Evolutionary conservation across 768 basidiomycete genomes (phyloP).

Genomic region (Tricholoma furcatifolium): DNA sequence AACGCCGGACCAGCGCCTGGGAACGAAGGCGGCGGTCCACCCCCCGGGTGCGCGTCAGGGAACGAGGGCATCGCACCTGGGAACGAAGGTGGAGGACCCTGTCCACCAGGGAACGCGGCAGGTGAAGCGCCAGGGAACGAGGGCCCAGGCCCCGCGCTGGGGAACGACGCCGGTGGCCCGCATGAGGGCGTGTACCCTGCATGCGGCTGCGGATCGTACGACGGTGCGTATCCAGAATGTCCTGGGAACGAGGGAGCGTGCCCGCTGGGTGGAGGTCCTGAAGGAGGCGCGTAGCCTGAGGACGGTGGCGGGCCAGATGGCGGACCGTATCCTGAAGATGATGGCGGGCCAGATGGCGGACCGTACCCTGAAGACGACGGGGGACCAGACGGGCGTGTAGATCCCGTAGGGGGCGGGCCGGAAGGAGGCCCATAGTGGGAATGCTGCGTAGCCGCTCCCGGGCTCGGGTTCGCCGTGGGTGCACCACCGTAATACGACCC

Average conservation of each 20-base stretch:
- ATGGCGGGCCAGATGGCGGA: slow-evolving; percentile 26
- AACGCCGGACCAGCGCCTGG: slow-evolving; percentile 30
- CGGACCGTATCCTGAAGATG: slow-evolving; percentile 16
- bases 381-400: no score
- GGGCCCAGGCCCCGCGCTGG: slow-evolving; percentile 23
- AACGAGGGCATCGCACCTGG: slow-evolving; percentile 19
- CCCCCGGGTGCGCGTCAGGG: slow-evolving; percentile 26
- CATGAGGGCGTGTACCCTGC: slow-evolving; percentile 32
- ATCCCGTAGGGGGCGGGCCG: no score
- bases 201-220: slow-evolving; percentile 13
- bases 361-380: slow-evolving; percentile 22
- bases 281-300: slow-evolving; percentile 24
- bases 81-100: slow-evolving; percentile 12
- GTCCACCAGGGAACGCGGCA: slow-evolving; percentile 21
- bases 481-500: slow-evolving; percentile 27
- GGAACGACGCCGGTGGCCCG: slow-evolving; percentile 23
- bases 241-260: slow-evolving; percentile 14
- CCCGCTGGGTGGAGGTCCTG: slow-evolving; percentile 19
- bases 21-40: slow-evolving; percentile 33
- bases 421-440: slow-evolving; percentile 24
- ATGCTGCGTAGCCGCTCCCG: slow-evolving; percentile 14
- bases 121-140: slow-evolving; percentile 24
- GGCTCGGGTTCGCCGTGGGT: background rate
- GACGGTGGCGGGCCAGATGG: slow-evolving; percentile 27
- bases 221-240: slow-evolving; percentile 14